A percentile compares a stretch with the other conserved stretches of the same genome.
These are phyloP conservation scores for Malassezia yamatoensis DNA, from an alignment of 1,284 basidiomycete genomes.

Conservation along the genomic window DNA sequence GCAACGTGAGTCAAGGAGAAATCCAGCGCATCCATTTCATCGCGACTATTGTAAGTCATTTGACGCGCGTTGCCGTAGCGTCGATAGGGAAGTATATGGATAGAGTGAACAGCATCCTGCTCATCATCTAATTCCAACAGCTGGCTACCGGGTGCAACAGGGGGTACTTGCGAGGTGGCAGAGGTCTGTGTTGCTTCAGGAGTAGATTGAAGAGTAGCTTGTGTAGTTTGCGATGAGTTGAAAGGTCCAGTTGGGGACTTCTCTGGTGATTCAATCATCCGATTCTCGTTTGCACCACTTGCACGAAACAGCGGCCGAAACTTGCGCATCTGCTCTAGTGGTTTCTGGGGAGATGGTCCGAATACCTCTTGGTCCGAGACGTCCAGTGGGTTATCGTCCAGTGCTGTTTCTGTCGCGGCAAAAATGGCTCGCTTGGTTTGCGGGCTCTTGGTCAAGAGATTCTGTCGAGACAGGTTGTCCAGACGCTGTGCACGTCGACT, in stretches of 20 bases:
- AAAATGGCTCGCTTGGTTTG: constrained; percentile 9
- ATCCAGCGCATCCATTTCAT: neutral
- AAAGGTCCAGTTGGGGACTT: neutral
- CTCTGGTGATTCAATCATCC: neutral
- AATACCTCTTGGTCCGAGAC: neutral
- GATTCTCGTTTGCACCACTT: neutral
- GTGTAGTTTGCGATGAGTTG: neutral
- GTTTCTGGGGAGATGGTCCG: constrained; percentile 12
- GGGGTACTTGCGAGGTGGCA: constrained; percentile 1
- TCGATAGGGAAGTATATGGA: constrained; percentile 10
- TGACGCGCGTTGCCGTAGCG: constrained; percentile 8
- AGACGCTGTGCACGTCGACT: neutral
- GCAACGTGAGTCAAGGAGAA: neutral
- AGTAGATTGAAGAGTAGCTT: neutral
- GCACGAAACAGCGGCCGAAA: constrained; percentile 10
- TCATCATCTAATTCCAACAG: constrained; percentile 5
- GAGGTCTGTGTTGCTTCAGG: neutral
- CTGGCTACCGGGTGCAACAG: neutral
- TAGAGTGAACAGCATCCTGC: neutral
- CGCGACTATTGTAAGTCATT: neutral
- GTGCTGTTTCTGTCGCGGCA: neutral
- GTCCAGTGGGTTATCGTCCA: neutral
- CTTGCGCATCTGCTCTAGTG: neutral
- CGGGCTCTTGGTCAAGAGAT: constrained; percentile 10
- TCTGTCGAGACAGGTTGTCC: neutral